Conservation (phyloP, 768 basidiomycete genomes). For the Pleurotus tuoliensis region DNA sequence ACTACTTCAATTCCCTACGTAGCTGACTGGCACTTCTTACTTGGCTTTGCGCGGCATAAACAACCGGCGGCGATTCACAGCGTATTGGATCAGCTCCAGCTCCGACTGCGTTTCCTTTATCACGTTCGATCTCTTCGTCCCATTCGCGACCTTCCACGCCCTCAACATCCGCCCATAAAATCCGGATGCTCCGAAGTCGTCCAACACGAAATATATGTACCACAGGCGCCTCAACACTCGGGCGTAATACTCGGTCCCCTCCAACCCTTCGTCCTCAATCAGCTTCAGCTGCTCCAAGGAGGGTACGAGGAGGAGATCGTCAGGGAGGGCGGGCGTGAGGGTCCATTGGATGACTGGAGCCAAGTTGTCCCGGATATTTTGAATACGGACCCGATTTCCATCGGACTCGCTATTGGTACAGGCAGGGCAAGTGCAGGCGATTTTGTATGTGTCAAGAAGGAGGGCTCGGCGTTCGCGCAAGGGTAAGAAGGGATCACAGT, state of each 20-base stretch:
- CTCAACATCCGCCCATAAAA: neutral
- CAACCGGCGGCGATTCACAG: too few species aligned
- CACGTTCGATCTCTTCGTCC: neutral
- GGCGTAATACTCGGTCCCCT: neutral
- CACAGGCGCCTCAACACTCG: neutral
- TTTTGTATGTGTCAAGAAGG: neutral
- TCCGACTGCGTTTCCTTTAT: too few species aligned
- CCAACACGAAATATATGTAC: neutral
- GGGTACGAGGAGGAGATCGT: neutral
- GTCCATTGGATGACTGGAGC: neutral
- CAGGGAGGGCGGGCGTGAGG: neutral
- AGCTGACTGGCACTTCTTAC: too few species aligned
- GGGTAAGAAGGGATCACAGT: neutral
- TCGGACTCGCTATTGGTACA: neutral
- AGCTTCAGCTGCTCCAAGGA: neutral
- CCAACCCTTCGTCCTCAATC: neutral
- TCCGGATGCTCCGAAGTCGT: neutral
- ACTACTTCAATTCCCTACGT: too few species aligned
- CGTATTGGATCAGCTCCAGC: too few species aligned
- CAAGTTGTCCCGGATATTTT: neutral
- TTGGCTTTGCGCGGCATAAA: too few species aligned
- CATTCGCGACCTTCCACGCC: neutral
- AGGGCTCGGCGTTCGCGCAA: neutral
- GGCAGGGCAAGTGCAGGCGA: neutral
- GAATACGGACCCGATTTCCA: neutral